A percentile compares a stretch with the other conserved stretches of the same genome.
These are phyloP conservation scores for Fusarium secorum DNA, from an alignment of 2,329 filamentous ascomycete genomes.

Conservation along the genomic window DNA sequence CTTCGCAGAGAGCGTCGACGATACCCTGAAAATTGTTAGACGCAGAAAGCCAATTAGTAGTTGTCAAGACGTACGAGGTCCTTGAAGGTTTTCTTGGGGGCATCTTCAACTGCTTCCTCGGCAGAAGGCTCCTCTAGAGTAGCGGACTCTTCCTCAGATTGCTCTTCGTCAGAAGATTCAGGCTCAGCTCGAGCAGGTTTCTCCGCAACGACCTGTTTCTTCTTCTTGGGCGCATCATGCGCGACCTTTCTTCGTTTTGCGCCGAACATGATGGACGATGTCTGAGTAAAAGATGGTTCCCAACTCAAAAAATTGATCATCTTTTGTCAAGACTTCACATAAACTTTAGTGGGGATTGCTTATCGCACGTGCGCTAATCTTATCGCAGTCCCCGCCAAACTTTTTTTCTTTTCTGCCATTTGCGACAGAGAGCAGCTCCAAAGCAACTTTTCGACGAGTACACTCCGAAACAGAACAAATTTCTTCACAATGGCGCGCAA, in stretches of 20 bases:
- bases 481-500: slow-evolving; percentile 73
- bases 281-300: not conserved
- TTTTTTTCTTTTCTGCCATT: slow-evolving; percentile 46
- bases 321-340: slow-evolving; percentile 8
- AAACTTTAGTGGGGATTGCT: slow-evolving; percentile 47
- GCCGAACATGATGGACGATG: slow-evolving; percentile 46
- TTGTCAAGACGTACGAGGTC: slow-evolving; percentile 60
- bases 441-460: slow-evolving; percentile 17
- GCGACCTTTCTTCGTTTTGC: slow-evolving; percentile 54
- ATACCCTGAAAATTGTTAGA: slow-evolving; percentile 67
- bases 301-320: slow-evolving; percentile 5
- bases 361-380: slow-evolving; percentile 46
- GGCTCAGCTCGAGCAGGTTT: slow-evolving; percentile 21
- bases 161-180: slow-evolving; percentile 24
- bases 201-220: slow-evolving; percentile 17
- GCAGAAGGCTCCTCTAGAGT: slow-evolving; percentile 46
- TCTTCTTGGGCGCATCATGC: slow-evolving; percentile 40
- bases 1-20: slow-evolving; percentile 86
- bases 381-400: slow-evolving; percentile 47
- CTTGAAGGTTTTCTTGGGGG: slow-evolving; percentile 70
- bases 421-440: slow-evolving; percentile 22
- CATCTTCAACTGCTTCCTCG: slow-evolving; percentile 44
- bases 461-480: slow-evolving; percentile 1
- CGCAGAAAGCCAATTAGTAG: not conserved
- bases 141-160: slow-evolving; percentile 46